phyloP scores from a whole-genome alignment of 2,329 filamentous ascomycete species.

The Cytospora piceae region DNA sequence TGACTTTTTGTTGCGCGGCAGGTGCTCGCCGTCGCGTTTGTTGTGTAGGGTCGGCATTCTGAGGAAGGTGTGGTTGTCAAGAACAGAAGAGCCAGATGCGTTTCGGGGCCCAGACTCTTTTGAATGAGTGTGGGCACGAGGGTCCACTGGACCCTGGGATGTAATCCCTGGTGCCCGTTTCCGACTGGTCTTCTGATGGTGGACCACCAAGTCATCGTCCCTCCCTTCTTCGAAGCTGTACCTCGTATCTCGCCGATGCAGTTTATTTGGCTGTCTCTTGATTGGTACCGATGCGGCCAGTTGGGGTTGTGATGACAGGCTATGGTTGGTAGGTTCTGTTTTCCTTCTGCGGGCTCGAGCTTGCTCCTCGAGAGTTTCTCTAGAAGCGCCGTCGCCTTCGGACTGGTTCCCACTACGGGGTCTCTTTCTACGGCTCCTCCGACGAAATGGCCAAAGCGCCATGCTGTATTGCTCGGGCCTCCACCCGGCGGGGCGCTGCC shows the following conservation, averaged over 20 bases:
- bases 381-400: constrained; percentile 51
- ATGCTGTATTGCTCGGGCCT: constrained; percentile 47
- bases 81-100: constrained; percentile 19
- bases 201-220: constrained; percentile 56
- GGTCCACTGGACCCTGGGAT: constrained; percentile 28
- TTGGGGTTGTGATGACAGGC: constrained; percentile 24
- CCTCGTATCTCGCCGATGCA: constrained; percentile 52
- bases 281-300: constrained; percentile 38
- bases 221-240: constrained; percentile 68
- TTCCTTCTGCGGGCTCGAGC: constrained; percentile 42
- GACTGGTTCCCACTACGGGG: constrained; percentile 56
- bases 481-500: constrained; percentile 10
- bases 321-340: constrained; percentile 37
- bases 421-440: constrained; percentile 69
- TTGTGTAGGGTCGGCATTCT: constrained; percentile 60
- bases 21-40: constrained; percentile 63
- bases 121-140: constrained; percentile 30
- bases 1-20: constrained; percentile 69
- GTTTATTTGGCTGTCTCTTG: constrained; percentile 52
- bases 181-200: constrained; percentile 34
- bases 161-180: constrained; percentile 34
- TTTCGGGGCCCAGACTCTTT: constrained; percentile 19
- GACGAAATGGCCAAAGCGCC: constrained; percentile 84
- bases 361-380: constrained; percentile 28
- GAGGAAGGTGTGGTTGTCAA: constrained; percentile 39